Evolutionary conservation across 192 early-diverging fungal genomes (phyloP), one percentile per base, ranked within the genome.

Genomic region (Entomortierella parvispora): DNA sequence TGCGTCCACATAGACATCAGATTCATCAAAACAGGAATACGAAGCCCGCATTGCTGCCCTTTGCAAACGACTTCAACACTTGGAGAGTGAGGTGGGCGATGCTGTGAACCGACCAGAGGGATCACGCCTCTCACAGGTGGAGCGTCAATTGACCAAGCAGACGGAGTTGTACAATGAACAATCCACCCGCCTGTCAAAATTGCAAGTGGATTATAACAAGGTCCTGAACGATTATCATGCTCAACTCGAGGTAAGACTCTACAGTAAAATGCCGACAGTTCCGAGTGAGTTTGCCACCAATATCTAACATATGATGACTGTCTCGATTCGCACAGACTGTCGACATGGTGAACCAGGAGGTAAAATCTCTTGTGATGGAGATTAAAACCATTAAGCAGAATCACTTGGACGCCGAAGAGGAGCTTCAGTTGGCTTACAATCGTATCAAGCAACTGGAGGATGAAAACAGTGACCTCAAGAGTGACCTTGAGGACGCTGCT

Each of bases 181-280:
- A 32, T 18, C 42, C 22, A 14, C 65, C 3, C 71, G 61, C 29
- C 15, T 71, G 33, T 34, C 58, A 10, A 78, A 86, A 60, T 65
- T 90, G 53, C 86, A 92, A 57, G 61, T 85, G 54, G 86, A 91
- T 37, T 89, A 82, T 57, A 86, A 85, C 45, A 85, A 84, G 42
- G 75, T 93, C 54, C 85, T 90, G 55, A 91, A 93, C 53, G 92
- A 93, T 50, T 90, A 89, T 78, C 82, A 83, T 49, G 86, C 87
- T 25, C 90, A 92, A 69, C 90, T 92, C 52, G 90, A 91, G 76
- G 90, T 92, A 62, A 68, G 23, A 43, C 15, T 9, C 43, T 4
- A 48, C 28, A 49, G 31, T 54, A 12, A 22, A 54, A 48, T 47
- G 25, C 58, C 33, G 23, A n/a, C n/a, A n/a, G n/a, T n/a, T n/a